Evolutionary conservation across 371 early-diverging fungal species (phyloP), one percentile per base, ranked within the genome.

Genomic region (Rozella allomycis): DNA sequence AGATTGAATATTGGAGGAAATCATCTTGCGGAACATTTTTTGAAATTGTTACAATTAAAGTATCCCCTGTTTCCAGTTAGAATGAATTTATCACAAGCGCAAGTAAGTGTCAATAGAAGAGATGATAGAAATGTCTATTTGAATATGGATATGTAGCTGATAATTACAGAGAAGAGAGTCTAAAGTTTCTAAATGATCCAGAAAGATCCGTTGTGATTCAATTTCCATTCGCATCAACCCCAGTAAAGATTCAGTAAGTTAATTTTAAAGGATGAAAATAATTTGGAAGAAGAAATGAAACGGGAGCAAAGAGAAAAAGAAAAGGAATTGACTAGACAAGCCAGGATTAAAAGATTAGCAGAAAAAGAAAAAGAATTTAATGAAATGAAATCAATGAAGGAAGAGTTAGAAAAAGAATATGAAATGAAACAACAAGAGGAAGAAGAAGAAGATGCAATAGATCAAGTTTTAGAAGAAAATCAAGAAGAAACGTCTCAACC

Each of bases 51-150:
- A 63, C 85, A 84, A 45, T 57, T 77, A 21, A 87, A 87, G 46
- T 87, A 84, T 41, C 76, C 85, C 0, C 70, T 70, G 0, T 81
- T 84, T 35, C 86, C 86, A 0, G 63, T 27, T 19, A 80, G 75
- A 39, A 70, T 85, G 58, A 68, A 74, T 1, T 42, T 47, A 10
- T 41, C 50, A 20, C 81, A 85, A 47, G 69, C 79, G 8, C 65
- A 72, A 55, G 69, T 70, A 55, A 18, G 25, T 18, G 14, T 23
- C 10, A 1, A 4, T 16, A n/a, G 16, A 18, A 14, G 7, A n/a
- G 30, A 14, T 40, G 4, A 40, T 6, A 23, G 28, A 18, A 18
- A 21, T 25, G 14, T 25, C 12, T 16, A 21, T 43, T 10, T n/a
- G n/a, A n/a, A 4, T 72, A 72, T 34, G 51, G 62, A 4, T 67